Percentiles rank a stretch among this genome's conserved stretches.
phyloP scores from a whole-genome alignment of 2,329 filamentous ascomycete species.

The Penicillium palitans region DNA sequence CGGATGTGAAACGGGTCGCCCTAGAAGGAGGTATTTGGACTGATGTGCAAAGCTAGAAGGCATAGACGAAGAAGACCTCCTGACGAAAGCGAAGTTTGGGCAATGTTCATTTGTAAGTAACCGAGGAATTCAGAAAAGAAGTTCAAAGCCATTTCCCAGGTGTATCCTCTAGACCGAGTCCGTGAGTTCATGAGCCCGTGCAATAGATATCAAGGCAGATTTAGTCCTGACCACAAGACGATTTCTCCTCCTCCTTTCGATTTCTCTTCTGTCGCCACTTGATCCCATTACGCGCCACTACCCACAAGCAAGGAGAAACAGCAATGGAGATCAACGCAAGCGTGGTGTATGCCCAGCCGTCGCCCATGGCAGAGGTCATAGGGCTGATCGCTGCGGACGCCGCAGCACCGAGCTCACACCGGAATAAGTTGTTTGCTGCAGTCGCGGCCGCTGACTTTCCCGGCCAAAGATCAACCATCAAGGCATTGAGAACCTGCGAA shows the following conservation, averaged over 20 bases:
- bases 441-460: conserved; percentile 40
- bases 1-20: no score
- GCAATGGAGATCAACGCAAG: conserved; percentile 33
- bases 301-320: conserved; percentile 28
- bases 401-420: conserved; percentile 44
- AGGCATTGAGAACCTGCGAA: conserved; percentile 43
- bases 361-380: conserved; percentile 41
- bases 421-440: conserved; percentile 44
- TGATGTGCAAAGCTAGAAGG: background rate
- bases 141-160: background rate
- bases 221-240: background rate
- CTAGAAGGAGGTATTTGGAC: no score
- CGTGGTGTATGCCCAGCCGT: conserved; percentile 46
- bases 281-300: conserved; percentile 30
- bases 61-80: background rate
- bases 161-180: background rate
- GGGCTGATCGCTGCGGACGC: conserved; percentile 41
- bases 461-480: conserved; percentile 48
- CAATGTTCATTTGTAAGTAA: background rate
- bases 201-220: background rate
- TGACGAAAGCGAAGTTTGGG: background rate
- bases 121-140: background rate
- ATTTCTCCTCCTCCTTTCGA: conserved; percentile 12
- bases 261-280: conserved; percentile 29
- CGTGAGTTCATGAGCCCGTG: background rate